Conservation (phyloP, 2,329 filamentous ascomycete species). For the Penicillium griseofulvum region DNA sequence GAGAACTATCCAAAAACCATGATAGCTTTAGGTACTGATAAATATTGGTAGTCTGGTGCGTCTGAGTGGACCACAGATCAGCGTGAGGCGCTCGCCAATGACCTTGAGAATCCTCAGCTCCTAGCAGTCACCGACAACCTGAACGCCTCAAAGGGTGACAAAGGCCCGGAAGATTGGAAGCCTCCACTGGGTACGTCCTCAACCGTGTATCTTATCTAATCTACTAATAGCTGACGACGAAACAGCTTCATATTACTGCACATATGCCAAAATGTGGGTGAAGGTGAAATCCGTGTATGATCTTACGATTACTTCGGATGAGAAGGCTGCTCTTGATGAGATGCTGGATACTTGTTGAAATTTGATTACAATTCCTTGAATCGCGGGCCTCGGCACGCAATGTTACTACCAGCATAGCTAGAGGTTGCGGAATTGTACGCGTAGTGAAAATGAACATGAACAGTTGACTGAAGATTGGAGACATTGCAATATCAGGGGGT, state of each 20-base stretch:
- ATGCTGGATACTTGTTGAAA: conserved; percentile 65
- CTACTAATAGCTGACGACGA: conserved; percentile 1
- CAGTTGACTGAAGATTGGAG: not conserved
- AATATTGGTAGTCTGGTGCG: conserved; percentile 54
- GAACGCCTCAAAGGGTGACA: conserved; percentile 72
- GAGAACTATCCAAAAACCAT: not conserved
- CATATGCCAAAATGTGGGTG: conserved; percentile 74
- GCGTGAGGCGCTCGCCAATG: conserved; percentile 72
- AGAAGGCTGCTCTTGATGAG: conserved; percentile 65
- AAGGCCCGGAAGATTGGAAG: conserved; percentile 73
- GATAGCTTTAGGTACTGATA: not conserved
- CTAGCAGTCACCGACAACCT: conserved; percentile 75
- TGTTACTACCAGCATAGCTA: not conserved
- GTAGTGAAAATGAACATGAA: not conserved
- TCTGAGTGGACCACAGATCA: conserved; percentile 66
- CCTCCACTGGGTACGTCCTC: conserved; percentile 58
- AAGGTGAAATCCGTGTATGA: conserved; percentile 72
- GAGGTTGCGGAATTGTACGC: not conserved
- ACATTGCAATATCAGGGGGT: not conserved
- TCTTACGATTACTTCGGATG: conserved; percentile 66
- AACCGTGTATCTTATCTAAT: not conserved
- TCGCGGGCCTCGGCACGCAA: not conserved
- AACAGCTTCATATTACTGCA: conserved; percentile 66
- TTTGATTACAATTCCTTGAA: not conserved
- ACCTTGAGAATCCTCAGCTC: conserved; percentile 71